Base-by-base conservation (phyloP, 306 rosid genomes). In the Betula pendula region DNA sequence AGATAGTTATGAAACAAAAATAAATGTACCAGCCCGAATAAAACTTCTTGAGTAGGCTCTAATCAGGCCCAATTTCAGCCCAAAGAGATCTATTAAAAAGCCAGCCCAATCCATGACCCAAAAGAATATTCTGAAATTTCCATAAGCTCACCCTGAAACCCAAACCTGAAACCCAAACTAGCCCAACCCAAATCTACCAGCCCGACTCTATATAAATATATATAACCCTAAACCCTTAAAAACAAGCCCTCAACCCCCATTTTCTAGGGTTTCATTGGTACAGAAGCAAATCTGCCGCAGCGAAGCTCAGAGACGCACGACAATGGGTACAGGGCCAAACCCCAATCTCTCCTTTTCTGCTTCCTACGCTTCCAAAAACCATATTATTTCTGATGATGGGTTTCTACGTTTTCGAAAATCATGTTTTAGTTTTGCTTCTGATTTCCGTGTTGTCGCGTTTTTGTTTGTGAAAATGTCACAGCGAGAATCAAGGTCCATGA, bases 401-500 rank as follows among this genome's bases (percentile, higher is more conserved):
- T 62, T 22, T 29, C 70, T 33, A 49, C 45, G 12, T 43, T 2
- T 52, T 25, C n/a, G 16, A 25, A 10, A 48, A 16, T 70, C 4
- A 20, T 17, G 51, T 67, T 6, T 14, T 31, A 72, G 22, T 2
- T 6, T 5, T 71, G 27, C 55, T 52, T 47, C 11, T 38, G 35
- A 31, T 42, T 68, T 35, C 52, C 75, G 63, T 48, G 49, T 9
- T 35, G 22, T 70, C 70, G 69, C 16, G 8, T 19, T 25, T 63
- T 25, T 76, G 35, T 22, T 70, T 70, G 71, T 5, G 62, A 72
- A 45, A 15, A 8, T 44, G 35, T 1, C 58, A 4, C 83, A 96
- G 99, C 99, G 50, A 92, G 99, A 85, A 92, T 96, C 87, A 95
- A 90, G 91, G 98, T 92, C 55, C 93, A 95, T 70, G 99, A 95